Percentiles rank a stretch among this genome's conserved stretches.
phyloP scores from a whole-genome alignment of 1,284 basidiomycete genomes.

The Abortiporus biennis region DNA sequence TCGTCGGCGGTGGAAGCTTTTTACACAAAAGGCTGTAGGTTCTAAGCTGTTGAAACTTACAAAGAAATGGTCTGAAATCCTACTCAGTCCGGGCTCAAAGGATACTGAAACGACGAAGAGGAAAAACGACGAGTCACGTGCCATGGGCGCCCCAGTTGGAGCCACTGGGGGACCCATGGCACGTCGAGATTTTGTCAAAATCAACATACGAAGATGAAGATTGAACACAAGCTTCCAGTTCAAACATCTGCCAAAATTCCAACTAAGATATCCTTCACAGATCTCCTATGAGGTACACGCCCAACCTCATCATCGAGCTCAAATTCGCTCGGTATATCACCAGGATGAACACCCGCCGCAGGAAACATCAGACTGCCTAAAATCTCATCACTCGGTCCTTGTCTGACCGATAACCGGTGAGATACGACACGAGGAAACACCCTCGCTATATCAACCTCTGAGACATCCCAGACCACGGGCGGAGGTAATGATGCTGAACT shows the following conservation, averaged over 20 bases:
- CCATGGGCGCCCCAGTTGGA: too few relatives aligned
- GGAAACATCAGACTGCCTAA: conserved; percentile 50
- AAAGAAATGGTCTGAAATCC: too few relatives aligned
- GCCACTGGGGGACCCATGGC: too few relatives aligned
- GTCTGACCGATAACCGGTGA: conserved; percentile 61
- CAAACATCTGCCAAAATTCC: conserved; percentile 48
- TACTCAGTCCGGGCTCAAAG: too few relatives aligned
- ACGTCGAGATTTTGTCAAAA: too few relatives aligned
- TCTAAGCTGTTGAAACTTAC: too few relatives aligned
- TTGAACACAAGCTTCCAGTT: too few relatives aligned
- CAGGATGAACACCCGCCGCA: conserved; percentile 16
- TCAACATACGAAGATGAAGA: too few relatives aligned
- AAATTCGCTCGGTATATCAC: conserved; percentile 4
- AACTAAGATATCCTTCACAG: conserved; percentile 55
- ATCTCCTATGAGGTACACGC: conserved; percentile 23
- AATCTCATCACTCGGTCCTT: conserved; percentile 62
- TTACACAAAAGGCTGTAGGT: too few relatives aligned
- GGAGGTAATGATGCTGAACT: conserved; percentile 7
- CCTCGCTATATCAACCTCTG: conserved; percentile 65
- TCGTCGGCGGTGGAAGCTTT: too few relatives aligned
- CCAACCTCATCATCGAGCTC: conserved; percentile 19
- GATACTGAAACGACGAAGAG: too few relatives aligned
- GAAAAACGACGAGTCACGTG: too few relatives aligned
- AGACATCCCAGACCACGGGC: conserved; percentile 45
- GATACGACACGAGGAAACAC: conserved; percentile 65